Base-by-base conservation (phyloP, 495 filamentous ascomycete species). In the Glarea lozoyensis region DNA sequence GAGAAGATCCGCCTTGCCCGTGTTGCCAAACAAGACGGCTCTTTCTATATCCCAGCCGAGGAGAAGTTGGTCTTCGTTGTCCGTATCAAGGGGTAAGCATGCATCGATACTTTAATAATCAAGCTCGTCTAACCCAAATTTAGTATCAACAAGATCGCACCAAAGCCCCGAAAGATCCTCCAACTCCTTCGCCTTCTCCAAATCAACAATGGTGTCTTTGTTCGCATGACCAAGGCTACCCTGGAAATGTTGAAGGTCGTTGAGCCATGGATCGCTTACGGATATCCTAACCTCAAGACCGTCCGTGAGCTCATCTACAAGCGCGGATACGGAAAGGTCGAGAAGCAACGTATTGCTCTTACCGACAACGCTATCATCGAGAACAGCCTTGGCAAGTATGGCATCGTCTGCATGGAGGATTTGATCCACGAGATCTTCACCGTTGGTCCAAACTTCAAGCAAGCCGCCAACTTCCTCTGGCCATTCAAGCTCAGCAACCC, bases 201-300 rank as follows among this genome's bases (percentile, higher is more conserved):
- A 76, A 97, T 98, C 84, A 98, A 98, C 88, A 96, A 92, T 69
- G 93, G 90, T 70, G 85, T 94, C 70, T 98, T 98, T 72, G 72
- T 98, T 65, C 84, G 82, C 59, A 73, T 96, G 56, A 97, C 88
- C 72, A 97, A 98, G 84, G 92, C 92, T 44, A 98, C 93, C 60
- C 66, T 80, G 55, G 88, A 95, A 79, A 96, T 96, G 89, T 75
- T 96, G 63, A 94, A 88, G 74, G 79, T 94, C 56, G 86, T 94
- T 68, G 88, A 96, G 77, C 89, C 89, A 58, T 96, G 86, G 79
- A 83, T 97, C 59, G 90, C 93, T 63, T 98, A 96, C 64, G 93
- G 92, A 63, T 95, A 95, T 75, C 93, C 92, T 69, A 95, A 94
- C 77, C 82, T 96, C 51, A 98, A 97, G 83, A 82, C 77, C 67